These are phyloP conservation scores for Avicennia marina DNA, from an alignment of 257 asterid species.

Conservation along the genomic window DNA sequence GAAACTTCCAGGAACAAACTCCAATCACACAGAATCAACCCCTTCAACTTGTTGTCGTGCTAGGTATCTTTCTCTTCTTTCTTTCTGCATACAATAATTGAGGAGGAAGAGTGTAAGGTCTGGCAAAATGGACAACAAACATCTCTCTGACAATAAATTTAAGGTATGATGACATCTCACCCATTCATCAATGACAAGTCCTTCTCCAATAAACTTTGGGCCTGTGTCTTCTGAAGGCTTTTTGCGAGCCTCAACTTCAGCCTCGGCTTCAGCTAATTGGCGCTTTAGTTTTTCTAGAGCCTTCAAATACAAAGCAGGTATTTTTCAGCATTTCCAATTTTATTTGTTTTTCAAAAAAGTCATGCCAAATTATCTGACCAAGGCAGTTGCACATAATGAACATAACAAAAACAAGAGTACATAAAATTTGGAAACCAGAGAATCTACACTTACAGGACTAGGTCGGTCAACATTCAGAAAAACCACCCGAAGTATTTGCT, in stretches of 20 bases:
- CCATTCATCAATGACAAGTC: conserved; percentile 94
- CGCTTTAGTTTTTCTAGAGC: conserved; percentile 75
- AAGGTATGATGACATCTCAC: conserved; percentile 33
- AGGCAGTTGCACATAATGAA: not conserved
- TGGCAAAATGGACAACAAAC: not conserved
- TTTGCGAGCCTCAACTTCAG: conserved; percentile 81
- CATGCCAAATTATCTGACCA: not conserved
- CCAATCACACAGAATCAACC: conserved; percentile 58
- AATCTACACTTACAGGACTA: conserved; percentile 42
- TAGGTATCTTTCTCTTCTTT: conserved; percentile 90
- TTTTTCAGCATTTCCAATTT: not conserved
- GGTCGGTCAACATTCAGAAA: conserved; percentile 56
- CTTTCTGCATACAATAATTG: conserved; percentile 48
- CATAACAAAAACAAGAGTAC: not conserved
- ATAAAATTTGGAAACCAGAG: not conserved
- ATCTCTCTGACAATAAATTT: not conserved
- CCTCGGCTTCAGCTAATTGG: conserved; percentile 82
- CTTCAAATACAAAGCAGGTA: not conserved
- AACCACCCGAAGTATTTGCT: conserved; percentile 60
- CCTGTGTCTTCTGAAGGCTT: conserved; percentile 73
- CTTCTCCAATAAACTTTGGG: conserved; percentile 84
- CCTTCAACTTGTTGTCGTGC: conserved; percentile 89
- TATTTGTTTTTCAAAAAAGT: not conserved
- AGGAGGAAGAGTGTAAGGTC: not conserved
- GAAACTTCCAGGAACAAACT: conserved; percentile 14